Evolutionary conservation across 2,329 filamentous ascomycete species (phyloP), one percentile per base, ranked within the genome.

Genomic region (Dothistroma pini): DNA sequence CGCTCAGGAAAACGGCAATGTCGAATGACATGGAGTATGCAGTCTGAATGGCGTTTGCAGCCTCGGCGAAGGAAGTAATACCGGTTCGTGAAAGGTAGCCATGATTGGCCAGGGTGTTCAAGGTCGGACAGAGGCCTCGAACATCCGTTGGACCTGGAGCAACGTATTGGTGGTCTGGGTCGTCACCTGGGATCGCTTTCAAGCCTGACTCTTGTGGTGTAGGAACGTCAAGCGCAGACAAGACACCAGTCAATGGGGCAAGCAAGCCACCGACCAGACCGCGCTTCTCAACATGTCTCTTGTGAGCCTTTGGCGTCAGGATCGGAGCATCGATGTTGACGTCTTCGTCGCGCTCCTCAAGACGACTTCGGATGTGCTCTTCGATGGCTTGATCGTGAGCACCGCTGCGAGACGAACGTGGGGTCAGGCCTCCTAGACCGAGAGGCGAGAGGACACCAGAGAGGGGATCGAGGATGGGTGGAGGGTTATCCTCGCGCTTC

Each of bases 81-180:
- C 69, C 69, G 25, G 58, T 61, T 19, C 68, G 65, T 54, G 58
- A 59, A 35, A 70, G 63, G 58, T 70, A 70, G 51, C 68, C 68
- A 51, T 70, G 68, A 44, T 70, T 70, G 50, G 69, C 69, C 19
- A 71, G 52, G 52, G 68, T 64, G 55, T 71, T 71, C 25, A 70
- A 44, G 8, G 67, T 67, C 21, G 67, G 66, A 59, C 68, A 70
- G n/a, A 59, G 41, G 48, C 68, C 68, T 31, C 67, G 62, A 21
- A 66, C 58, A 57, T 70, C 68, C 25, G 62, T 69, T 8, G 63
- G 56, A 10, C 62, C 61, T n/a, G 68, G 66, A 10, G 66, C 65
- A 49, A 60, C 31, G 54, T 65, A 70, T 49, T 69, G 68, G 55
- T 70, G 65, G 35, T 64, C 54, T 9, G 65, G 62, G 57, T 70